phyloP scores from a whole-genome alignment of 495 filamentous ascomycete species.

The Aspergillus campestris region DNA sequence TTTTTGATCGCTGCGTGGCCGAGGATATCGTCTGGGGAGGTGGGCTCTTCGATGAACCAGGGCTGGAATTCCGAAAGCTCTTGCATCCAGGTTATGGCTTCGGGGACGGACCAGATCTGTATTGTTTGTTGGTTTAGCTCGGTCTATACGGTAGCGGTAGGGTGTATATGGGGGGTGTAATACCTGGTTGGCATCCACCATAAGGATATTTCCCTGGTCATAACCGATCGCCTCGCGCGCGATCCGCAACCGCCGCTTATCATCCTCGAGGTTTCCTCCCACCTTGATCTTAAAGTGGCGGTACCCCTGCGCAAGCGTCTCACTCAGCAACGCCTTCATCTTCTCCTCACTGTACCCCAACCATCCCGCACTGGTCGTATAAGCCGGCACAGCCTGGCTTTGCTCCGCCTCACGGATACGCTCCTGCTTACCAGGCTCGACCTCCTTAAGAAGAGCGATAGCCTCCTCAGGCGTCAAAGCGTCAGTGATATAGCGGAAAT shows the following conservation, averaged over 20 bases:
- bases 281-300: slow-evolving; percentile 91
- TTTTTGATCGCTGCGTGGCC: slow-evolving; percentile 80
- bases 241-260: slow-evolving; percentile 59
- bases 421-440: slow-evolving; percentile 53
- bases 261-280: slow-evolving; percentile 61
- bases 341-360: slow-evolving; percentile 87
- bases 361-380: slow-evolving; percentile 89
- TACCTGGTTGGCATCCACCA: slow-evolving; percentile 92
- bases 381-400: slow-evolving; percentile 72
- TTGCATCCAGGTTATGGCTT: slow-evolving; percentile 84
- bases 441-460: slow-evolving; percentile 53
- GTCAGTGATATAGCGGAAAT: slow-evolving; percentile 91
- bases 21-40: slow-evolving; percentile 83
- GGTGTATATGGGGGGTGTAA: no score
- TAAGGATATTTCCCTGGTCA: slow-evolving; percentile 77
- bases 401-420: slow-evolving; percentile 62
- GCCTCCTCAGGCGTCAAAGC: slow-evolving; percentile 86
- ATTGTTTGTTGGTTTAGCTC: neutral
- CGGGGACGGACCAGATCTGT: slow-evolving; percentile 78
- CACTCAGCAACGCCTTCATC: slow-evolving; percentile 61
- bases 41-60: slow-evolving; percentile 98
- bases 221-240: slow-evolving; percentile 79
- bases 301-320: slow-evolving; percentile 70
- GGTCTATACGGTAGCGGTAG: no score
- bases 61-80: slow-evolving; percentile 76